These are phyloP conservation scores for Geotrichum reessii DNA, from an alignment of 1,139 yeast genomes.

Conservation along the genomic window DNA sequence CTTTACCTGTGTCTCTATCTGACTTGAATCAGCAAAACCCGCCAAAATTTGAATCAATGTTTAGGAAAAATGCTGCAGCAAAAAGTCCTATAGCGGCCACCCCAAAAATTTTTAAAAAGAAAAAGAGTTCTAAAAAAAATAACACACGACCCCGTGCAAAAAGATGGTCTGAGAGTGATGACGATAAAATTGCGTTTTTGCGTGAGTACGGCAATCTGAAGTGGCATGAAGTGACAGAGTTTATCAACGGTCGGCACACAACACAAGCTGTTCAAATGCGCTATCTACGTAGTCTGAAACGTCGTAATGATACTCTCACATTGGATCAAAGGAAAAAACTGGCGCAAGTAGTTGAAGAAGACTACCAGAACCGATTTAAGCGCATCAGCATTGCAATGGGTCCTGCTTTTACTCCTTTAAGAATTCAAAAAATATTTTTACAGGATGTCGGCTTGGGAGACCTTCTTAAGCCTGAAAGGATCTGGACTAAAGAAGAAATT, in stretches of 20 bases:
- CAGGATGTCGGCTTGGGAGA: slow-evolving; percentile 14
- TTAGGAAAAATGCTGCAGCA: not conserved
- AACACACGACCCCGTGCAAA: not conserved
- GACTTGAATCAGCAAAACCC: not conserved
- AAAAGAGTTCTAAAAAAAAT: not conserved
- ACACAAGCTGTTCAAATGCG: slow-evolving; percentile 32
- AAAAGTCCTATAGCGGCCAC: not conserved
- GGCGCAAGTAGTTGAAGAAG: slow-evolving; percentile 32
- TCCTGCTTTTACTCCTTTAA: slow-evolving; percentile 23
- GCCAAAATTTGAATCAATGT: not conserved
- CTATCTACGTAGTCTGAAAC: slow-evolving; percentile 39
- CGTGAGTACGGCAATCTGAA: slow-evolving; percentile 37
- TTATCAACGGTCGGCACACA: slow-evolving; percentile 35
- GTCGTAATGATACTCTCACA: slow-evolving; percentile 35
- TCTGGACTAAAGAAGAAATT: slow-evolving; percentile 18
- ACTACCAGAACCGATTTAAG: slow-evolving; percentile 42
- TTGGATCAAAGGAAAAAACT: slow-evolving; percentile 33
- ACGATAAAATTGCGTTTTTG: slow-evolving; percentile 37
- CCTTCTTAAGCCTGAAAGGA: slow-evolving; percentile 8
- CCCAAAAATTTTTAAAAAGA: not conserved
- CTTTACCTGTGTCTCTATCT: not conserved
- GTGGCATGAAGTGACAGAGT: slow-evolving; percentile 39
- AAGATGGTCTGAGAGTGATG: slow-evolving; percentile 39
- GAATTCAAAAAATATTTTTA: slow-evolving; percentile 17
- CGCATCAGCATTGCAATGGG: slow-evolving; percentile 34